A percentile compares a stretch with the other conserved stretches of the same genome.
These are phyloP conservation scores for Polytrichum formosum DNA, from an alignment of 225 moss, liverwort and hornwort species.

Conservation along the genomic window DNA sequence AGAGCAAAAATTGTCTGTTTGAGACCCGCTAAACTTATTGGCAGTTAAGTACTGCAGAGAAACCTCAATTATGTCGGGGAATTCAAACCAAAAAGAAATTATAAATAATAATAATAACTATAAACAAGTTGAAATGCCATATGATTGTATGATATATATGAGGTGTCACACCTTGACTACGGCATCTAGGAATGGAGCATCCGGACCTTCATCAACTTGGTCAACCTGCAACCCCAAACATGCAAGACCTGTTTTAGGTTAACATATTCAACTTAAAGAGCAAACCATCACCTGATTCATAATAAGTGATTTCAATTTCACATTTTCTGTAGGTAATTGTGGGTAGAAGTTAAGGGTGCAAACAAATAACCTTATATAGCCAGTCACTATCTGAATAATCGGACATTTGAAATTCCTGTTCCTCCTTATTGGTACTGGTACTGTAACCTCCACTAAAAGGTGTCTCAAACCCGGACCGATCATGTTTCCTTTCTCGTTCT, in stretches of 20 bases:
- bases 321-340: neutral
- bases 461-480: slow-evolving; percentile 40
- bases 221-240: slow-evolving; percentile 57
- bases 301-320: too few species aligned
- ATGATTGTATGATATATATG: neutral
- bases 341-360: neutral
- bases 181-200: slow-evolving; percentile 90
- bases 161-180: slow-evolving; percentile 80
- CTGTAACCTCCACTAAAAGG: slow-evolving; percentile 35
- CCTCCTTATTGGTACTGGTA: slow-evolving; percentile 28
- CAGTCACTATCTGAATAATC: slow-evolving; percentile 44
- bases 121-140: too few species aligned
- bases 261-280: neutral
- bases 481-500: slow-evolving; percentile 56
- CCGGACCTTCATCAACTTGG: slow-evolving; percentile 68
- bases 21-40: too few species aligned
- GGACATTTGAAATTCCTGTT: slow-evolving; percentile 32
- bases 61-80: too few species aligned
- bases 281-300: neutral
- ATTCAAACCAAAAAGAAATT: too few species aligned
- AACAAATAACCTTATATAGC: slow-evolving; percentile 48
- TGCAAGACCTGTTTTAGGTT: neutral
- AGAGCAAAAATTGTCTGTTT: too few species aligned
- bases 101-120: too few species aligned
- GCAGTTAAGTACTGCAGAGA: too few species aligned